Base-by-base conservation (phyloP, 2,329 filamentous ascomycete species). In the Pyricularia pennisetigena region DNA sequence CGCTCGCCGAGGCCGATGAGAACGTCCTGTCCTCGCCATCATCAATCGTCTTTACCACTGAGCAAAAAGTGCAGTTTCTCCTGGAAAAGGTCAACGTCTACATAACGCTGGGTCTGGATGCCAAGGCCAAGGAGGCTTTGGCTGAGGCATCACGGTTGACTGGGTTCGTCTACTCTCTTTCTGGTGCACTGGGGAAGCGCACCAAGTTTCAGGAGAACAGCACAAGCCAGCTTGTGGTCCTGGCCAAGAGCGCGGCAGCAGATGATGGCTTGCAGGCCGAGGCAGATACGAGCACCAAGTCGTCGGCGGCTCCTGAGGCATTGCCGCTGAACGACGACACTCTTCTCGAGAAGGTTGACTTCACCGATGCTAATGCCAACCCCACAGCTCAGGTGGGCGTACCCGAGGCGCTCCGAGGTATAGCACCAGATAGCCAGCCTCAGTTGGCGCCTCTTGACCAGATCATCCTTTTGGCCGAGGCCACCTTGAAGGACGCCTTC, bases 291-390 rank as follows among this genome's bases (percentile, higher is more conserved):
- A 10, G 64, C 12, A n/a, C 24, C 24, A 62, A 30, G 24, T 32
- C 23, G 2, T 68, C 70, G 1, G 73, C 74, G 0, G 80, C 79
- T 28, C 93, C 93, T 0, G 85, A 90, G 72, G 89, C 90, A 2
- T 77, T 98, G 16, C 85, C 90, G 49, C 81, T 98, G 3, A 96
- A 98, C 74, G 92, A 99, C 73, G 95, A 99, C 75, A 98, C 95
- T 0, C 83, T 99, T 0, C 83, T 98, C 1, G 95, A 99, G 76
- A 86, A 88, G 3, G 94, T 99, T 57, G 85, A 90, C 0, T 99
- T 97, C 74, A 85, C 87, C 5, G 74, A 76, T 57, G 71, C 76
- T 10, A 54, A 66, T 29, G n/a, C 29, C 2, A 57, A 9, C 72
- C 59, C 66, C 7, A 64, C 66, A 20, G 32, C 24, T 66, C 41